Evolutionary conservation across 2,329 filamentous ascomycete genomes (phyloP).

Genomic region (Zymoseptoria passerinii): DNA sequence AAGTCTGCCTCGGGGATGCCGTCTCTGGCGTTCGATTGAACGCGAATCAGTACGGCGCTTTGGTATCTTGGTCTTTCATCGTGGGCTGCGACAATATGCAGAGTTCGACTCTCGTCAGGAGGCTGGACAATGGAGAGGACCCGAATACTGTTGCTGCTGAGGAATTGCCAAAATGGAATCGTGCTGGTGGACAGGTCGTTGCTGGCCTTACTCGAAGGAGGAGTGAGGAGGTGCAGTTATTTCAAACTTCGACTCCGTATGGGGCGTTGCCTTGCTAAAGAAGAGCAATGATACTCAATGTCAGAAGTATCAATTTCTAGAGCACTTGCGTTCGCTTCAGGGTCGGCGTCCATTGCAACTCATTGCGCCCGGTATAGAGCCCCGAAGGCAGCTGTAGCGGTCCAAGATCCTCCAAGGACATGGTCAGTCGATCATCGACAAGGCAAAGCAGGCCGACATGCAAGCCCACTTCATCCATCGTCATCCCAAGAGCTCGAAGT

Average conservation of each 20-base stretch:
- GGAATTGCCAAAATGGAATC: constrained; percentile 9
- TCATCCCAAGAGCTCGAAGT: background rate
- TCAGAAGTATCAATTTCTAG: background rate
- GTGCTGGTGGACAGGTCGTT: constrained; percentile 5
- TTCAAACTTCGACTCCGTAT: constrained; percentile 4
- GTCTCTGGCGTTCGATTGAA: constrained; percentile 6
- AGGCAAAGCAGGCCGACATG: background rate
- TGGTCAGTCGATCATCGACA: background rate
- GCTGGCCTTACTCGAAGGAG: constrained; percentile 4
- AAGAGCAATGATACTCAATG: background rate
- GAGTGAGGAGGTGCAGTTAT: constrained; percentile 5
- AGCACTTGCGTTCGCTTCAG: background rate
- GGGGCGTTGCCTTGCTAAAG: constrained; percentile 6
- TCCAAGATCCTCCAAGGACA: too few species aligned
- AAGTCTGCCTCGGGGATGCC: constrained; percentile 5
- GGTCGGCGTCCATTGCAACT: too few species aligned
- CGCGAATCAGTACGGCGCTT: constrained; percentile 7
- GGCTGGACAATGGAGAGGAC: constrained; percentile 6
- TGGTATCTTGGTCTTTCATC: constrained; percentile 10
- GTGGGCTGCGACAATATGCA: constrained; percentile 9
- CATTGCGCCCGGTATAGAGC: too few species aligned
- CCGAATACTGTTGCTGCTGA: constrained; percentile 5
- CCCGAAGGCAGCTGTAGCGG: too few species aligned
- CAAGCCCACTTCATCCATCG: background rate
- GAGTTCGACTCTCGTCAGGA: constrained; percentile 6